A percentile compares a stretch with the other conserved stretches of the same genome.
Evolutionary conservation across 139 green algal species (phyloP).

Genomic region (Tetraselmis chui): DNA sequence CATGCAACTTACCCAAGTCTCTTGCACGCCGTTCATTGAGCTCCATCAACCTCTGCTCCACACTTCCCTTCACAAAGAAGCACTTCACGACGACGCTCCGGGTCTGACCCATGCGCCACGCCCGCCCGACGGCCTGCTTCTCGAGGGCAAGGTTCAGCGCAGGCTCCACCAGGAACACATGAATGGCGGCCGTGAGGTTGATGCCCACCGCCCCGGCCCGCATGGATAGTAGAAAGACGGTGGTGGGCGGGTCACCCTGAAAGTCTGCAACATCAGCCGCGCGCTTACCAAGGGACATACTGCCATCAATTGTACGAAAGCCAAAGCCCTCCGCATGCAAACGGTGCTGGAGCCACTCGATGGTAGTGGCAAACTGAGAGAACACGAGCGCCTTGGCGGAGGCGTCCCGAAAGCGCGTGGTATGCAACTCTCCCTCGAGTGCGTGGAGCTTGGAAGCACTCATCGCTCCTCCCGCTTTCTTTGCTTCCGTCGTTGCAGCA

Average conservation of each 20-base stretch:
- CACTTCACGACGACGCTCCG: conserved; percentile 17
- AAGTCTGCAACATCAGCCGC: not conserved
- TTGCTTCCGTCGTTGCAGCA: not conserved
- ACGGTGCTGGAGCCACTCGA: conserved; percentile 6
- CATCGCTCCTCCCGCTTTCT: no score
- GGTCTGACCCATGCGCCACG: conserved; percentile 33
- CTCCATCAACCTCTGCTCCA: not conserved
- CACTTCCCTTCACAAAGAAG: conserved; percentile 10
- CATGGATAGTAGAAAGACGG: conserved; percentile 2
- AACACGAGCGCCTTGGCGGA: conserved; percentile 13
- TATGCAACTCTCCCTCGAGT: not conserved
- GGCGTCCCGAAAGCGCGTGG: not conserved
- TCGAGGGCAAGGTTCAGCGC: not conserved
- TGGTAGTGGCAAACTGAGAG: conserved; percentile 1
- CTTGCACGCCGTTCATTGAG: not conserved
- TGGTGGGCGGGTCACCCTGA: not conserved
- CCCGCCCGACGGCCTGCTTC: conserved; percentile 27
- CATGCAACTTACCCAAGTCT: not conserved
- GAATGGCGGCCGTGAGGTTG: conserved; percentile 1
- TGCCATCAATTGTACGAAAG: not conserved
- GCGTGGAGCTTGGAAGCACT: not conserved
- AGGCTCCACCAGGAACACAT: conserved; percentile 11
- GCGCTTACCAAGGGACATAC: conserved; percentile 5
- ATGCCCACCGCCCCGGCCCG: conserved; percentile 1
- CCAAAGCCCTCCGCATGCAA: conserved; percentile 2